Conservation (phyloP, 805 yeast species). For the Lachancea nothofagi region DNA sequence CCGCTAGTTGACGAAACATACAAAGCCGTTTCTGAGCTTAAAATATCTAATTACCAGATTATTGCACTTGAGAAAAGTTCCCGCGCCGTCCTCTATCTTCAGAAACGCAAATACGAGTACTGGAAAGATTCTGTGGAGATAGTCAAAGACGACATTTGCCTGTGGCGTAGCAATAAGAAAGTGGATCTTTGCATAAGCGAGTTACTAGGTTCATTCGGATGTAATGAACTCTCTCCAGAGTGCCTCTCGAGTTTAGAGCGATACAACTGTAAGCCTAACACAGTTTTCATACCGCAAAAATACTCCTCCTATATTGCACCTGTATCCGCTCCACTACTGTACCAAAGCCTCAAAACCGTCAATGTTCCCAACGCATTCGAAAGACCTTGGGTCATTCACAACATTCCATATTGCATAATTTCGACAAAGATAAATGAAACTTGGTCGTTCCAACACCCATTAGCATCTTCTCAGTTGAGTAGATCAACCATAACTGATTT, state of each 20-base stretch:
- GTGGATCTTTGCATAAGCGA: constrained; percentile 71
- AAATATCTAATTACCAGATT: constrained; percentile 29
- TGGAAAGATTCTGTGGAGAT: constrained; percentile 55
- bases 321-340: constrained; percentile 50
- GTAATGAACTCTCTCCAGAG: constrained; percentile 87
- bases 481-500: constrained; percentile 35
- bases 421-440: constrained; percentile 44
- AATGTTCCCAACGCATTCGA: constrained; percentile 30
- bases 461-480: constrained; percentile 11
- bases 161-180: constrained; percentile 38
- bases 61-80: constrained; percentile 71
- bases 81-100: constrained; percentile 48
- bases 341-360: constrained; percentile 30
- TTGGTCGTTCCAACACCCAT: constrained; percentile 62
- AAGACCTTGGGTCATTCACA: constrained; percentile 43
- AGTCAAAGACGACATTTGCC: constrained; percentile 53
- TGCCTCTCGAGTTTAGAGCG: constrained; percentile 46
- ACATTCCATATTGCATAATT: constrained; percentile 39
- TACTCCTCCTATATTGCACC: constrained; percentile 64
- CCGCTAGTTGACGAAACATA: constrained; percentile 59
- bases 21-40: constrained; percentile 36
- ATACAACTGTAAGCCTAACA: constrained; percentile 36
- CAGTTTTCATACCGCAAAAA: constrained; percentile 57
- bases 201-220: constrained; percentile 85
- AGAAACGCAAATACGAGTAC: constrained; percentile 40